Conservation (phyloP, 163 green algal genomes). For the Prototheca wickerhamii region DNA sequence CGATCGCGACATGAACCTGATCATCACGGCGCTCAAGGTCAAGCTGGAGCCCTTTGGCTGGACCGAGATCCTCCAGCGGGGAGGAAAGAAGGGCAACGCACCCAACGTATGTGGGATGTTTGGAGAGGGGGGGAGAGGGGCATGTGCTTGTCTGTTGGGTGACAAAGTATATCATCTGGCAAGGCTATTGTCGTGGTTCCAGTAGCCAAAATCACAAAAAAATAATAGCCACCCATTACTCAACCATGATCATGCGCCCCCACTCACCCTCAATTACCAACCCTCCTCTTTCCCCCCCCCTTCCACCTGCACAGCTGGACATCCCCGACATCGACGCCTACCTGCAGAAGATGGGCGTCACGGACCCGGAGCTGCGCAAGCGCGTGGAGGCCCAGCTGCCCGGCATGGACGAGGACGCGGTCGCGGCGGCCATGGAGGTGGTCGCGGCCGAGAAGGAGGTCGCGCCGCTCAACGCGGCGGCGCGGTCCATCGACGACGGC, state of each 20-base stretch:
- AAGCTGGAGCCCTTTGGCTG: constrained; percentile 63
- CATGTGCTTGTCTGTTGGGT: no score
- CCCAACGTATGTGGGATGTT: no score
- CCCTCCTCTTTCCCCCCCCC: no score
- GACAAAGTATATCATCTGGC: no score
- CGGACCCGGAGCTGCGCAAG: constrained; percentile 22
- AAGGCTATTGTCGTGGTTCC: no score
- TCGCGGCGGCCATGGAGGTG: constrained; percentile 6
- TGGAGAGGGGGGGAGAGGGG: no score
- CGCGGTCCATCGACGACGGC: neutral
- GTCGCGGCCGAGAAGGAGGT: constrained; percentile 8
- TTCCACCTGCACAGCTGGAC: no score
- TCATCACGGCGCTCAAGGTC: constrained; percentile 60
- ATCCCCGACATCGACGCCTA: constrained; percentile 57
- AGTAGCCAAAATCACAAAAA: no score
- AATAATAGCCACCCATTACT: no score
- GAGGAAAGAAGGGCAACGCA: constrained; percentile 3
- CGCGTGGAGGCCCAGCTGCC: constrained; percentile 33
- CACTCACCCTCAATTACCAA: no score
- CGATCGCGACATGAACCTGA: constrained; percentile 51
- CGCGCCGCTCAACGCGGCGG: constrained; percentile 15
- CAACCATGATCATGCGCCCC: no score
- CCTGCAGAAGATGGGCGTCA: constrained; percentile 68
- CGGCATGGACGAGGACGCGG: constrained; percentile 5
- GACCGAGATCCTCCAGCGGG: constrained; percentile 44